A percentile compares a stretch with the other conserved stretches of the same genome.
Evolutionary conservation across 192 early-diverging fungal genomes (phyloP).

Genomic region (Dissophora globulifera): DNA sequence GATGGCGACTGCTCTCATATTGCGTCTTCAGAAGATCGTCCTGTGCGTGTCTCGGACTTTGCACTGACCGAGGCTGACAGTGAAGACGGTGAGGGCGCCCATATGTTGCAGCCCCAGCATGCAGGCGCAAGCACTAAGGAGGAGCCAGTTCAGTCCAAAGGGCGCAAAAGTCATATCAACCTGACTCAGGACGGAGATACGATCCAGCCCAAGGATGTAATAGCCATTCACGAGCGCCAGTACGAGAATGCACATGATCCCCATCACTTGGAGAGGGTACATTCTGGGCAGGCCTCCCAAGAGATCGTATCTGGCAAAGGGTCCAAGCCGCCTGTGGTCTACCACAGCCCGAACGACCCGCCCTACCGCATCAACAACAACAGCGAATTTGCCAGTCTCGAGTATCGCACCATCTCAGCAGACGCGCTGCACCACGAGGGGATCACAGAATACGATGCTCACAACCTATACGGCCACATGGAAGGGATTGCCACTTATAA

Average conservation of each 20-base stretch:
- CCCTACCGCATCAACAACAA: conserved; percentile 53
- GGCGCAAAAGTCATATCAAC: too few relatives aligned
- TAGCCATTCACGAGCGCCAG: conserved; percentile 4
- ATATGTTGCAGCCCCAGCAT: conserved; percentile 20
- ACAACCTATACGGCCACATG: conserved; percentile 71
- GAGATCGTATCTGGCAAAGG: not conserved
- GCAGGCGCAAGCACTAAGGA: not conserved
- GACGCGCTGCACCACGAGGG: conserved; percentile 57
- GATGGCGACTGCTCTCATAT: conserved; percentile 29
- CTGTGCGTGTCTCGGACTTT: conserved; percentile 13
- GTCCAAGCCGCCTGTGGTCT: not conserved
- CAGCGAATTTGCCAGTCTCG: conserved; percentile 22
- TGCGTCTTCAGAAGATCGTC: conserved; percentile 31
- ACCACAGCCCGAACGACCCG: conserved; percentile 16
- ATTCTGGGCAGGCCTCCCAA: not conserved
- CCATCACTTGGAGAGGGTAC: not conserved
- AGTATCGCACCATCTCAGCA: conserved; percentile 33
- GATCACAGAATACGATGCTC: conserved; percentile 62
- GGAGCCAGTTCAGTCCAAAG: not conserved
- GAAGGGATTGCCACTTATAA: conserved; percentile 60
- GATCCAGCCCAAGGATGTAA: conserved; percentile 3
- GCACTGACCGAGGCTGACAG: conserved; percentile 4
- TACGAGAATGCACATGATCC: conserved; percentile 16
- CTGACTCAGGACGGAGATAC: not conserved
- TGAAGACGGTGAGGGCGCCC: not conserved